Evolutionary conservation across 192 early-diverging fungal species (phyloP), one percentile per base, ranked within the genome.

Genomic region (Umbelopsis vinacea): DNA sequence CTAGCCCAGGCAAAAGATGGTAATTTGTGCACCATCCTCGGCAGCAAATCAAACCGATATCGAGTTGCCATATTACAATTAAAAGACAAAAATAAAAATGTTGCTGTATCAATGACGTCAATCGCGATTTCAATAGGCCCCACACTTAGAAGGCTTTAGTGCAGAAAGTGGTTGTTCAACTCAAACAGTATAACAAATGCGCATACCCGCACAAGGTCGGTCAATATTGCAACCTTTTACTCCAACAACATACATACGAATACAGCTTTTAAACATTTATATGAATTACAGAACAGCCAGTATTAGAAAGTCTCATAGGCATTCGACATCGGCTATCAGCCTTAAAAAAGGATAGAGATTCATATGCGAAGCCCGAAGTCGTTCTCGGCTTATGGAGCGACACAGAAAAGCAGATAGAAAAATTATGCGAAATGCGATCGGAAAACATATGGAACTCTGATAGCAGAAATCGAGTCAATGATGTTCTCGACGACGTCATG

Each of bases 401-500:
- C 78, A 76, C 85, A 74, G 68, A 77, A 83, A 63, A 80, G 79
- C 75, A 82, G 74, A 60, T 90, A 40, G 76, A 87, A 77, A 68
- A 83, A 15, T 43, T 81, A 12, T 37, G 40, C 23, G 54, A 57
- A 8, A 19, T 72, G 23, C 80, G 80, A 3, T 52, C 66, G 15
- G 54, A 54, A 17, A 46, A 74, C 17, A n/a, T 74, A 29, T 74
- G 71, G 74, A 68, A 38, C 23, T 46, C 73, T 12, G 24, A 53
- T 22, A 66, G 22, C 7, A 70, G 77, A 22, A 82, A 89, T 76
- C 76, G 88, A 52, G 80, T 91, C 23, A 90, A 93, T 71, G 87
- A 84, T 50, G 86, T 92, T 35, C 79, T 93, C 15, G 92, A 93
- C 57, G 92, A 93, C 48, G 87, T 90, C 63, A 90, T 90, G 84